These are phyloP conservation scores for Ophiostoma angusticollis DNA, from an alignment of 2,329 filamentous ascomycete species.

Conservation along the genomic window DNA sequence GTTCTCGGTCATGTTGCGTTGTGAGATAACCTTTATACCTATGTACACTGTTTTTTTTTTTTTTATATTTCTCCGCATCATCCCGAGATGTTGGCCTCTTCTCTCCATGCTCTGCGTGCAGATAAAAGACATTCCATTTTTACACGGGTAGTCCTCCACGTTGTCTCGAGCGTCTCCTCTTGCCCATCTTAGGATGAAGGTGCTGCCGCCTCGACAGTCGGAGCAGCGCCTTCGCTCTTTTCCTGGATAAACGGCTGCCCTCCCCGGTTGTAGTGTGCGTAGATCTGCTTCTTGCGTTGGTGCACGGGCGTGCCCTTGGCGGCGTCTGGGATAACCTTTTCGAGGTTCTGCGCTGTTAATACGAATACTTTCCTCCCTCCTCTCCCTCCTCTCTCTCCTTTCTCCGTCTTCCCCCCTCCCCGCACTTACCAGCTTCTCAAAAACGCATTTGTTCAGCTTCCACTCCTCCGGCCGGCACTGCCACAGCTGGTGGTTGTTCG, in stretches of 20 bases:
- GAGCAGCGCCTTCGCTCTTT: constrained; percentile 12
- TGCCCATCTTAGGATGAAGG: constrained; percentile 17
- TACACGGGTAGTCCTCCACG: not conserved
- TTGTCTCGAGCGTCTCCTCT: too few species aligned
- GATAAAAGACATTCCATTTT: too few species aligned
- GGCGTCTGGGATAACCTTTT: constrained; percentile 67
- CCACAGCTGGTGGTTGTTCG: constrained; percentile 97
- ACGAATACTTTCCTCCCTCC: not conserved
- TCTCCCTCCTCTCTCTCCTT: not conserved
- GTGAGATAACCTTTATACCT: too few species aligned
- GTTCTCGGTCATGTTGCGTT: too few species aligned
- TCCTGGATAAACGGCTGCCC: constrained; percentile 20
- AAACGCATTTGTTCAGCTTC: constrained; percentile 89
- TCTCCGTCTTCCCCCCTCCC: not conserved
- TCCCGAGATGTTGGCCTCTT: too few species aligned
- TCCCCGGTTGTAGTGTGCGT: constrained; percentile 31
- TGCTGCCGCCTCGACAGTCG: constrained; percentile 8
- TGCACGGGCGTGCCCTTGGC: constrained; percentile 62
- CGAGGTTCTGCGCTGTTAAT: constrained; percentile 47
- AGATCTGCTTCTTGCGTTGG: constrained; percentile 52
- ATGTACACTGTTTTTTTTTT: too few species aligned
- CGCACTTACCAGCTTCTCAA: constrained; percentile 66
- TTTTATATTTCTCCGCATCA: too few species aligned
- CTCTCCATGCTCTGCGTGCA: too few species aligned
- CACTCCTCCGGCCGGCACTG: constrained; percentile 83